Percentiles rank a stretch among this genome's conserved stretches.
Conservation (phyloP, 306 rosid species). For the Purshia tridentata region DNA sequence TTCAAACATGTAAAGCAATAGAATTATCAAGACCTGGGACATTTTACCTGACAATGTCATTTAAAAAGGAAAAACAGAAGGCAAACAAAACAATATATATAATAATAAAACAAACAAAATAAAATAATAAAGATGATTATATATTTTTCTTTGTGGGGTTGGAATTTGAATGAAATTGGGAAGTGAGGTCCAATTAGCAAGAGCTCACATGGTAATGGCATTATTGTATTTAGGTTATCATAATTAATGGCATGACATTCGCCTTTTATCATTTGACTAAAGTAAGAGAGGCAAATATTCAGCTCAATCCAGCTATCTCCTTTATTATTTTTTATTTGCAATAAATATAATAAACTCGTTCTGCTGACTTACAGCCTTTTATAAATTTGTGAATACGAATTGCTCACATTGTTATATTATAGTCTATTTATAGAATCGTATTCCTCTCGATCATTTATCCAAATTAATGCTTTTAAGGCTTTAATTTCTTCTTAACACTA, state of each 20-base stretch:
- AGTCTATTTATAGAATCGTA: too few species aligned
- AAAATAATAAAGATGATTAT: background rate
- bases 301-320: constrained; percentile 18
- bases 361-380: background rate
- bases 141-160: background rate
- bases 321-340: background rate
- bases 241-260: constrained; percentile 55
- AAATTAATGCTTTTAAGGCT: too few species aligned
- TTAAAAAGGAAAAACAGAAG: too few species aligned
- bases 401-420: background rate
- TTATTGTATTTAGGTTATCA: constrained; percentile 4
- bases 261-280: constrained; percentile 10
- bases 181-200: background rate
- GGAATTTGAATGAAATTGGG: background rate
- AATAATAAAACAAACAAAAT: background rate
- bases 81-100: too few species aligned
- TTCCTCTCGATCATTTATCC: too few species aligned
- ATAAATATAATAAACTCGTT: background rate
- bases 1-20: constrained; percentile 26
- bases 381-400: background rate
- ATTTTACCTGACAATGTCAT: constrained; percentile 11
- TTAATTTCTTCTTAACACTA: too few species aligned
- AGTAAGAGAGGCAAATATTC: constrained; percentile 11
- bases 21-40: constrained; percentile 24
- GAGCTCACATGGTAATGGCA: constrained; percentile 34